Evolutionary conservation across 2,329 filamentous ascomycete species (phyloP), one percentile per base, ranked within the genome.

Genomic region (Aspergillus felis): DNA sequence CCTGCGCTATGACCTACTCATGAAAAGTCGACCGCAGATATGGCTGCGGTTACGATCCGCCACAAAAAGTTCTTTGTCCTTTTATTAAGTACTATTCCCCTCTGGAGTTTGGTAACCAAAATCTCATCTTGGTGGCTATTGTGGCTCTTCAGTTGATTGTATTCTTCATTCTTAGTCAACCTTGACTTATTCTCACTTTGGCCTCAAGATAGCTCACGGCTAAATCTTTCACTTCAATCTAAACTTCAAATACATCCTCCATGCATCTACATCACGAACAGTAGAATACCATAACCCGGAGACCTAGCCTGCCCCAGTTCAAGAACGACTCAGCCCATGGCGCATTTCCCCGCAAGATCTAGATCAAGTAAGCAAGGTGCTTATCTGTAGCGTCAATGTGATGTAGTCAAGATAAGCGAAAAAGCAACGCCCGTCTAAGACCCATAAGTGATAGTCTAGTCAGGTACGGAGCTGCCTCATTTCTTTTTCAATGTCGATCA

Each of bases 31-130:
- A 10, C 41, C 49, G 29, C 28, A 41, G 17, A 38, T 41, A n/a
- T 38, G 22, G 51, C 24, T 25, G n/a, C 27, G 8, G n/a, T 47
- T 29, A 25, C 17, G 20, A 17, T 17, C 20, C 20, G 46, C 46
- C 28, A 44, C 46, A 24, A 55, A 55, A 55, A 55, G 53, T 55
- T 55, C n/a, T 17, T 29, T 32, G 28, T 25, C n/a, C 25, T 53
- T 14, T 12, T 38, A 25, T 53, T 24, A 10, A 7, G 41, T 53
- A 28, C 7, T 22, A 29, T 50, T 50, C 47, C 47, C 52, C 27
- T 47, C 44, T 24, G 38, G 38, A 52, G n/a, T 9, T 41, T 38
- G 32, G 32, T 52, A 41, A 32, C 27, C 38, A 28, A 38, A 29
- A 41, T 35, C 20, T 51, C 50, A 35, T 5, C 17, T 25, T 44